phyloP scores from a whole-genome alignment of 2,329 filamentous ascomycete species.

The Talaromyces sp. region DNA sequence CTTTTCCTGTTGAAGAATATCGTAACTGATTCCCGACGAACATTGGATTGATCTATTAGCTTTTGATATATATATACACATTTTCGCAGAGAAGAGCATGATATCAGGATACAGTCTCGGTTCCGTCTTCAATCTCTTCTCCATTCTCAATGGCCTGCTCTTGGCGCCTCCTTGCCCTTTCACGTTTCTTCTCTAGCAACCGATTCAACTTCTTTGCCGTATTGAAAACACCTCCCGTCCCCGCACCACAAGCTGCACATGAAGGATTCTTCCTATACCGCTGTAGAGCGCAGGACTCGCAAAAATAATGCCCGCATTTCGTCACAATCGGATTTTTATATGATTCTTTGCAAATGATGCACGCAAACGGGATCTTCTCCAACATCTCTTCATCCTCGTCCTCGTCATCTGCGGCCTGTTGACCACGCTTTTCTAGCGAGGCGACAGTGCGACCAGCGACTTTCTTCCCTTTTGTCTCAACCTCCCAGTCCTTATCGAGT shows the following conservation, averaged over 20 bases:
- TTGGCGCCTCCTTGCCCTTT: conserved; percentile 53
- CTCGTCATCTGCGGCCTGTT: conserved; percentile 48
- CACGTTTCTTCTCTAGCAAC: conserved; percentile 68
- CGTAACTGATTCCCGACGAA: neutral
- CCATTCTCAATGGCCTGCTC: conserved; percentile 52
- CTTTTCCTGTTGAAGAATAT: neutral
- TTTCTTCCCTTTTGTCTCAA: conserved; percentile 60
- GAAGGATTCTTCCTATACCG: conserved; percentile 81
- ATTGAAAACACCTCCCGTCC: conserved; percentile 88
- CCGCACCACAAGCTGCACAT: conserved; percentile 79
- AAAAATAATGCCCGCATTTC: conserved; percentile 94
- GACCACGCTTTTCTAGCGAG: conserved; percentile 42
- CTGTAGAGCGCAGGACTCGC: conserved; percentile 81
- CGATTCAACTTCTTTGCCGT: conserved; percentile 77
- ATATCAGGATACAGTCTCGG: conserved; percentile 14
- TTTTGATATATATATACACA: neutral
- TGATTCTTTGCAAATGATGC: conserved; percentile 75
- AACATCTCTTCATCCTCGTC: conserved; percentile 67
- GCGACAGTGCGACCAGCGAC: conserved; percentile 48
- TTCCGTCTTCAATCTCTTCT: conserved; percentile 49
- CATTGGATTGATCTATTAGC: neutral
- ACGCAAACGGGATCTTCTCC: conserved; percentile 83
- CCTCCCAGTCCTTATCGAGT: conserved; percentile 91
- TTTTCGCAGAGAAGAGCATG: no score
- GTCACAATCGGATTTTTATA: conserved; percentile 82